phyloP scores from a whole-genome alignment of 1,284 basidiomycete genomes.

The Anthracocystis walkeri region DNA sequence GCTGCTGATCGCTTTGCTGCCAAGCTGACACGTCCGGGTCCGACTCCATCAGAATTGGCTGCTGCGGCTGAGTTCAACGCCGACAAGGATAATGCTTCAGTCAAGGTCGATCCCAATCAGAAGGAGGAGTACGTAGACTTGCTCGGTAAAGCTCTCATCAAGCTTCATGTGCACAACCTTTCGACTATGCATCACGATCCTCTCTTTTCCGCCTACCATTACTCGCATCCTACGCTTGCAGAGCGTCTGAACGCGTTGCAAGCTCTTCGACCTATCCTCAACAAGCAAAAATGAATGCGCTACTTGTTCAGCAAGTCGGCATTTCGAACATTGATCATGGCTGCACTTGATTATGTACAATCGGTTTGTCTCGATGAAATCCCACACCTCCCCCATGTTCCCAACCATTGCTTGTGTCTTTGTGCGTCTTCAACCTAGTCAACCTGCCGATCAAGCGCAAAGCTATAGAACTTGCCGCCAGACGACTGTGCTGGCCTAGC shows the following conservation, averaged over 20 bases:
- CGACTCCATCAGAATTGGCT: slow-evolving; percentile 42
- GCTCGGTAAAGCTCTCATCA: slow-evolving; percentile 63
- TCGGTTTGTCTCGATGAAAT: too few species aligned
- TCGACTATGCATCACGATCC: slow-evolving; percentile 68
- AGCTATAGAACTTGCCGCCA: too few species aligned
- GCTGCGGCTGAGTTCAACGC: slow-evolving; percentile 45
- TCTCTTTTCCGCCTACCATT: slow-evolving; percentile 66
- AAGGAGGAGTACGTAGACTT: slow-evolving; percentile 60
- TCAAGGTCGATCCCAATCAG: slow-evolving; percentile 43
- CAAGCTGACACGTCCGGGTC: slow-evolving; percentile 46
- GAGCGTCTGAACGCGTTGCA: slow-evolving; percentile 62
- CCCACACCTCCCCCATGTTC: too few species aligned
- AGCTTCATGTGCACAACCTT: slow-evolving; percentile 66
- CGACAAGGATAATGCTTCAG: slow-evolving; percentile 20
- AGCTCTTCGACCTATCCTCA: slow-evolving; percentile 24
- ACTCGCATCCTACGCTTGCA: slow-evolving; percentile 65
- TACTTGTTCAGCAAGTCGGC: too few species aligned
- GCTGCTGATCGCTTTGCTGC: slow-evolving; percentile 64
- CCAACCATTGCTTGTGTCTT: too few species aligned
- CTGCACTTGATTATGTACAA: too few species aligned
- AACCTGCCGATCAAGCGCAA: too few species aligned
- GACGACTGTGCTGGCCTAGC: too few species aligned
- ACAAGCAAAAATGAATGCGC: slow-evolving; percentile 20
- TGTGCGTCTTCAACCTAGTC: too few species aligned
- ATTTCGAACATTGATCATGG: too few species aligned